Percentiles rank a stretch among this genome's conserved stretches.
Evolutionary conservation across 805 yeast species (phyloP).

Genomic region (Ogataea wickerhamii): DNA sequence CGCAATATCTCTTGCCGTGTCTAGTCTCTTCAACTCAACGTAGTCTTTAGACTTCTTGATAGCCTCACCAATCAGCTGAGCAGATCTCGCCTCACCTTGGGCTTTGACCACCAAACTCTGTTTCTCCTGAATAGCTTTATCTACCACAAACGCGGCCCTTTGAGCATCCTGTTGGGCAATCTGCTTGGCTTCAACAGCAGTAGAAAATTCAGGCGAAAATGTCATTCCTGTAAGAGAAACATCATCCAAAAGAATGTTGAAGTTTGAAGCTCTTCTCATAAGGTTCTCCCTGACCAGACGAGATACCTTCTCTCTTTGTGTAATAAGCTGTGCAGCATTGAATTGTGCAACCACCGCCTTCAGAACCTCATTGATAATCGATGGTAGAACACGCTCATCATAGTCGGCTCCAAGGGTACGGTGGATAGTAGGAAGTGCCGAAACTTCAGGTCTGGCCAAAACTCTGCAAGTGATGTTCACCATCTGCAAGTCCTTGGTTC

Average conservation of each 20-base stretch:
- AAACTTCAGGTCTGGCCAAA: constrained; percentile 79
- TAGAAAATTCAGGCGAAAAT: constrained; percentile 95
- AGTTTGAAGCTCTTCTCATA: constrained; percentile 85
- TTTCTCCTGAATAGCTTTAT: constrained; percentile 95
- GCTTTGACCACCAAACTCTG: constrained; percentile 97
- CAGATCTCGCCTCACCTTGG: constrained; percentile 97
- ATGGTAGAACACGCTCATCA: constrained; percentile 95
- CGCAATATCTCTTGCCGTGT: constrained; percentile 96
- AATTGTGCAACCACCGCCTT: constrained; percentile 97
- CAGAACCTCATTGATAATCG: constrained; percentile 96
- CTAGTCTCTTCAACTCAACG: constrained; percentile 93
- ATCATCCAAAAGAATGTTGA: constrained; percentile 86
- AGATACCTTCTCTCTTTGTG: constrained; percentile 97
- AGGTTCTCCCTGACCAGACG: constrained; percentile 86
- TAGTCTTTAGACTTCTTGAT: constrained; percentile 94
- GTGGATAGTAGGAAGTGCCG: constrained; percentile 76
- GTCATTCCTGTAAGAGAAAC: constrained; percentile 97
- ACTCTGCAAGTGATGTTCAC: constrained; percentile 99
- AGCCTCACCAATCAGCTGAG: constrained; percentile 98
- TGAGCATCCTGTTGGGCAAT: constrained; percentile 99
- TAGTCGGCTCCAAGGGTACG: constrained; percentile 93
- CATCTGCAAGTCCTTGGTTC: constrained; percentile 98
- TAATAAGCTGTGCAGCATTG: constrained; percentile 95
- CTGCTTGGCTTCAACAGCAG: constrained; percentile 97
- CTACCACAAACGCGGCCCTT: constrained; percentile 95